These are phyloP conservation scores for Colletotrichum sansevieriae DNA, from an alignment of 2,329 filamentous ascomycete species.

Conservation along the genomic window DNA sequence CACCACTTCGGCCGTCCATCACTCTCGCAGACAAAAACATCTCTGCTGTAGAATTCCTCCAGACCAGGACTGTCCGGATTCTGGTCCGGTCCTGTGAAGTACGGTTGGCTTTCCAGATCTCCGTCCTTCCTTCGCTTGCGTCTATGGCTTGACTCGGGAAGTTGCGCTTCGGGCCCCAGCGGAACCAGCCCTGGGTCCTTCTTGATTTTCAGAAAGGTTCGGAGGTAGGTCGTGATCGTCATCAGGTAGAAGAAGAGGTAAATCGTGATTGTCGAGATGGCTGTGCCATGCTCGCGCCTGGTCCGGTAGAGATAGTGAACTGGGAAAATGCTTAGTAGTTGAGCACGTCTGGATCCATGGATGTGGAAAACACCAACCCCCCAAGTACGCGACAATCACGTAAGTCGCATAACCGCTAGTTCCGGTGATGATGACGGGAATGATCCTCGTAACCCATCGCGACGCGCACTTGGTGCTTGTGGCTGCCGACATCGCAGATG, in stretches of 20 bases:
- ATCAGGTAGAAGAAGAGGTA: constrained; percentile 80
- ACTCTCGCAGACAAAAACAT: constrained; percentile 85
- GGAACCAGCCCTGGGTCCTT: constrained; percentile 81
- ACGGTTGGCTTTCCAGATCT: constrained; percentile 53
- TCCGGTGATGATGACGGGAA: constrained; percentile 77
- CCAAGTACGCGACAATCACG: constrained; percentile 75
- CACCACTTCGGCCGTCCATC: constrained; percentile 92
- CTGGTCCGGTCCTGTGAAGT: constrained; percentile 55
- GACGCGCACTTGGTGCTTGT: constrained; percentile 60
- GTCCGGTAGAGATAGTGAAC: constrained; percentile 77
- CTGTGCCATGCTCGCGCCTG: constrained; percentile 65
- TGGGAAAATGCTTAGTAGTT: constrained; percentile 50
- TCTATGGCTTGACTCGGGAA: constrained; percentile 42
- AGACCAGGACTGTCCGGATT: constrained; percentile 75
- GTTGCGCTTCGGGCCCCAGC: constrained; percentile 56
- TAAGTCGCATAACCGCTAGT: constrained; percentile 79
- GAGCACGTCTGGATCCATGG: neutral
- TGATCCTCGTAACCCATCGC: constrained; percentile 71
- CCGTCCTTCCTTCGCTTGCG: constrained; percentile 45
- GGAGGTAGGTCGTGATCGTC: constrained; percentile 76
- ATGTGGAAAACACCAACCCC: constrained; percentile 65
- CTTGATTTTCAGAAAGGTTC: constrained; percentile 76
- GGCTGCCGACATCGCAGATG: constrained; percentile 42
- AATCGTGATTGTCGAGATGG: constrained; percentile 77
- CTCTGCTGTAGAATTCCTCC: constrained; percentile 83